Percentiles rank a stretch among this genome's conserved stretches.
Conservation (phyloP, 176 grass and related monocot genomes). For the Tillandsia leiboldiana region DNA sequence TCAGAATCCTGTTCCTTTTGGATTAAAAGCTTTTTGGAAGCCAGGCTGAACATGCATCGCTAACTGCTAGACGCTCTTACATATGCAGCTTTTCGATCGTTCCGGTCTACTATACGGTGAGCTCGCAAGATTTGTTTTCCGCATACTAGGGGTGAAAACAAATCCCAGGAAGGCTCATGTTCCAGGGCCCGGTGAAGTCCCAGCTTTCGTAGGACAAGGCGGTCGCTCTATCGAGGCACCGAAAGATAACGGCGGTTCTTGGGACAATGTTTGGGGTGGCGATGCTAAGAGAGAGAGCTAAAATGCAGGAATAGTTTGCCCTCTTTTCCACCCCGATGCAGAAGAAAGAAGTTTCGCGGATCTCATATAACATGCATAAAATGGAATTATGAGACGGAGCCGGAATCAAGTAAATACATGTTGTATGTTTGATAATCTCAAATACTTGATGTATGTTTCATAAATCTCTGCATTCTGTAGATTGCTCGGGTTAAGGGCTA, state of each 20-base stretch:
- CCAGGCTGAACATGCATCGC: too few relatives aligned
- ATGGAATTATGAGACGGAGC: not conserved
- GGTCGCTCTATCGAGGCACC: slow-evolving; percentile 34
- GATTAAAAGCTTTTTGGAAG: too few relatives aligned
- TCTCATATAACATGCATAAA: not conserved
- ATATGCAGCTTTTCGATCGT: slow-evolving; percentile 59
- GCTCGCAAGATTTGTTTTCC: slow-evolving; percentile 64
- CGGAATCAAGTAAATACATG: not conserved
- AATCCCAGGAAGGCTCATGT: slow-evolving; percentile 43
- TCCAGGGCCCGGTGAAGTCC: slow-evolving; percentile 22
- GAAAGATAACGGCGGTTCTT: slow-evolving; percentile 43
- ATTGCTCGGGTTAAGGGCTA: too few relatives aligned
- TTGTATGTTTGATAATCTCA: not conserved
- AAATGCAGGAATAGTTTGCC: not conserved
- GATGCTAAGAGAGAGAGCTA: slow-evolving; percentile 34
- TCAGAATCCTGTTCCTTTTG: too few relatives aligned
- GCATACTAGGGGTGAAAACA: slow-evolving; percentile 53
- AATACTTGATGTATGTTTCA: not conserved
- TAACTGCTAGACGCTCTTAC: too few relatives aligned
- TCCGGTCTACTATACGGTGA: slow-evolving; percentile 82
- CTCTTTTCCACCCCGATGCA: not conserved
- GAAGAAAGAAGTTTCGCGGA: not conserved
- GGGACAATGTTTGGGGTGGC: slow-evolving; percentile 57
- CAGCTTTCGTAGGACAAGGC: slow-evolving; percentile 23
- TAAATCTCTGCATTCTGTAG: too few relatives aligned